Evolutionary conservation across 768 basidiomycete genomes (phyloP), one percentile per base, ranked within the genome.

Genomic region (Rhizopogon vesiculosus): DNA sequence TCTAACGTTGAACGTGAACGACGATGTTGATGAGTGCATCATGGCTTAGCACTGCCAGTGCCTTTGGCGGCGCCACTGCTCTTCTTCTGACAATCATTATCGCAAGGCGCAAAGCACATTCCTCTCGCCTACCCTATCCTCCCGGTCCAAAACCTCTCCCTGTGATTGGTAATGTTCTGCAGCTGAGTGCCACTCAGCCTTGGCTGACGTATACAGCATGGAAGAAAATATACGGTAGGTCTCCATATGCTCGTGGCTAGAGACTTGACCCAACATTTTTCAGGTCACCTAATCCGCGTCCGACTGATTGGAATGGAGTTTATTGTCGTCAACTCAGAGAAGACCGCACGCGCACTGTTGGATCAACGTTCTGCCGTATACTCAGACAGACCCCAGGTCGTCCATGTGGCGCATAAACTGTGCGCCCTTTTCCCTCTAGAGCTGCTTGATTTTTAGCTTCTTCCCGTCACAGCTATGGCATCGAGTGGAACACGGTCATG

Each of bases 161-260:
- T 2, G 28, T 66, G n/a, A 44, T 70, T 33, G 70, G 70, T 9
- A 66, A 56, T 31, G 56, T 61, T 25, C 54, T 64, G 43, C 58
- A 65, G 40, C 57, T 71, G 22, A 65, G 67, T 31, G 57, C 54
- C 19, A 35, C 33, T 9, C 56, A 60, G 15, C 67, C 69, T 10
- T 73, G 71, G 72, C n/a, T 71, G 48, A 66, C 68, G 0, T 74
- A 66, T 31, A 31, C 44, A 22, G 62, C 68, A 25, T 74, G 72
- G 72, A 61, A 62, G 35, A 57, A 62, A 45, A 19, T 41, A 22
- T 70, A 70, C 31, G 72, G 72, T 73, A 42, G 3, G 68, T 59
- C 18, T 46, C 5, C 29, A 46, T 18, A 19, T 46, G 7, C 18
- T 33, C 5, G n/a, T 46, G 31, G 18, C 12, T 7, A 33, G n/a